Evolutionary conservation across 371 early-diverging fungal genomes (phyloP), one percentile per base, ranked within the genome.

Genomic region (Mortierella sp.): DNA sequence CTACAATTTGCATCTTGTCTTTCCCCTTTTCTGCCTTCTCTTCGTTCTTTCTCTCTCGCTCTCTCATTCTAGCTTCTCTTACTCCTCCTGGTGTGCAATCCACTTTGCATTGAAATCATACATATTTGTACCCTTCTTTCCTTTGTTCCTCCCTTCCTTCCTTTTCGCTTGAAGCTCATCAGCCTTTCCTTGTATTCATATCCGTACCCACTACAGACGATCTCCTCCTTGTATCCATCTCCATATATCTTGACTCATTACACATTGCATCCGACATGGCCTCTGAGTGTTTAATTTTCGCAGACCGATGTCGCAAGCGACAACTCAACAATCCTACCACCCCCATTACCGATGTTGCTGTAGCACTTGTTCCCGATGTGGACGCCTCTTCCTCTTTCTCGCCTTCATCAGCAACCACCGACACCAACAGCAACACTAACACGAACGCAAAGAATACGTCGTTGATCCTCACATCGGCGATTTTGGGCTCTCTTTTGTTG

Each of bases 401-500:
- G 9, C 8, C 37, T 16, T 22, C 52, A n/a, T 13, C 55, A 4
- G 4, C 58, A 6, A 29, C 31, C 58, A 26, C 26, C 52, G 26
- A 16, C 55, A 55, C 11, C 31, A 55, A 37, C 34, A 19, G 10
- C 22, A 37, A 37, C 61, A 1, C 22, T 3, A 8, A 14, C 52
- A 24, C n/a, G 29, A 31, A 37, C 61, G 9, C 61, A 61, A 61
- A 61, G 10, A 61, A 61, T 4, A 37, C 37, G 9, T 34, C 61
- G 9, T 37, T 61, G 22, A 37, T 61, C 0, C 22, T 61, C 34
- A 61, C 61, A 37, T 61, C 61, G 16, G 74, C 71, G 10, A 63
- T 58, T 10, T 16, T 66, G 39, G 74, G 74, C 45, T 58, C 74
- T 3, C 37, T 74, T 26, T 48, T 74, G 29, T 13, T 79, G 45